These are phyloP conservation scores for Chiua virens DNA, from an alignment of 768 basidiomycete genomes.

Conservation along the genomic window DNA sequence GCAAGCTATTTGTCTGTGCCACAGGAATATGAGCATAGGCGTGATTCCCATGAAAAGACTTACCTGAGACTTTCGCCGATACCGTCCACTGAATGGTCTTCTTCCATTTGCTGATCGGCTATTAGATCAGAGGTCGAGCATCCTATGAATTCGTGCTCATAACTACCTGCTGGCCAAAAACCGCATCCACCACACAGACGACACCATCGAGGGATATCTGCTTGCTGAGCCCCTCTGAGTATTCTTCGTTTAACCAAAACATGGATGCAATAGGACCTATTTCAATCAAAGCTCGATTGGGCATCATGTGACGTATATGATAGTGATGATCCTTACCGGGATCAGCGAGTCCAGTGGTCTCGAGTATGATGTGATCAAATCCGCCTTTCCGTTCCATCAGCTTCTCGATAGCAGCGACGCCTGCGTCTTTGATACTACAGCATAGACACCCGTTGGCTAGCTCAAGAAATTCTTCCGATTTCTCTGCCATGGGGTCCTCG, in stretches of 20 bases:
- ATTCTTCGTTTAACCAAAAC: slow-evolving; percentile 89
- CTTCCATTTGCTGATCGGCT: slow-evolving; percentile 74
- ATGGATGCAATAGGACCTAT: slow-evolving; percentile 82
- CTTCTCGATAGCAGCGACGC: slow-evolving; percentile 91
- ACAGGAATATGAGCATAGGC: not conserved
- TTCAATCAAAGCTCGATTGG: not conserved
- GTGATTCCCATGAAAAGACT: not conserved
- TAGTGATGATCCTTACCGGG: slow-evolving; percentile 55
- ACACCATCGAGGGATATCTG: slow-evolving; percentile 86
- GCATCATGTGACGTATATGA: not conserved
- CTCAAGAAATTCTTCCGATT: slow-evolving; percentile 86
- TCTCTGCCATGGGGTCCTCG: slow-evolving; percentile 59
- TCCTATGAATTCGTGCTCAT: slow-evolving; percentile 33
- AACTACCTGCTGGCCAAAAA: slow-evolving; percentile 65
- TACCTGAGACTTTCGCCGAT: slow-evolving; percentile 83
- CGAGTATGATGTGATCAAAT: slow-evolving; percentile 94
- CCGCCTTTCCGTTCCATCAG: slow-evolving; percentile 82
- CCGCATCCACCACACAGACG: slow-evolving; percentile 88
- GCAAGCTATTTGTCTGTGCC: slow-evolving; percentile 84
- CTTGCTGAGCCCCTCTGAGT: slow-evolving; percentile 59
- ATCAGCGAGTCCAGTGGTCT: slow-evolving; percentile 95
- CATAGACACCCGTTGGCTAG: slow-evolving; percentile 97
- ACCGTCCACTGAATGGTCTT: slow-evolving; percentile 63
- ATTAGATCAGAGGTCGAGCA: slow-evolving; percentile 3
- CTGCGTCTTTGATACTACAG: slow-evolving; percentile 94